Evolutionary conservation across 2,329 filamentous ascomycete species (phyloP).

Genomic region (Aspergillus aculeatinus): DNA sequence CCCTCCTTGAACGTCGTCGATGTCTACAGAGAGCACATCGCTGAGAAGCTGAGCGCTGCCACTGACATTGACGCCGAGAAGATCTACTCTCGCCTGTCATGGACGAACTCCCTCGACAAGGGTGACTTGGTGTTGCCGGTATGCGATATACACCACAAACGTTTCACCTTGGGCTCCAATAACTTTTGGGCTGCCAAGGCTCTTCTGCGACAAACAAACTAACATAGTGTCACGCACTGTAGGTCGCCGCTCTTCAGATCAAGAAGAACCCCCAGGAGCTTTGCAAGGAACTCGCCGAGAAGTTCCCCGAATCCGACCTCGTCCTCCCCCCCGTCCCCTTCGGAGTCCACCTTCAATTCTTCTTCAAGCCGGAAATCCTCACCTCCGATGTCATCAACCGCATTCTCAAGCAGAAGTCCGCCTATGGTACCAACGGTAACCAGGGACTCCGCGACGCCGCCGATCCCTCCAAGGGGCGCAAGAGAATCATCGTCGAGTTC

Average conservation of each 20-base stretch:
- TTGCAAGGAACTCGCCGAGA: slow-evolving; percentile 54
- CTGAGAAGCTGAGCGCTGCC: slow-evolving; percentile 40
- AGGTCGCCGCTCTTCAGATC: slow-evolving; percentile 46
- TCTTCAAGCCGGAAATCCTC: slow-evolving; percentile 61
- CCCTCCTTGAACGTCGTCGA: slow-evolving; percentile 49
- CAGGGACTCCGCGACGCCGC: slow-evolving; percentile 59
- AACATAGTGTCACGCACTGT: slow-evolving; percentile 10
- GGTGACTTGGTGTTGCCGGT: slow-evolving; percentile 47
- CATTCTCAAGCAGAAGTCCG: slow-evolving; percentile 56
- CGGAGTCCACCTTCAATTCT: slow-evolving; percentile 64
- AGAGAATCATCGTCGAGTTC: slow-evolving; percentile 64
- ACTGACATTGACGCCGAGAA: slow-evolving; percentile 41
- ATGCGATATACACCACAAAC: slow-evolving; percentile 19
- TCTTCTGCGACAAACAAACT: slow-evolving; percentile 7
- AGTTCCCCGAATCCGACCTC: slow-evolving; percentile 60
- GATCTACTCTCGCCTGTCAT: slow-evolving; percentile 43
- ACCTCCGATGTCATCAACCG: slow-evolving; percentile 58
- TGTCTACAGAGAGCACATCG: slow-evolving; percentile 48
- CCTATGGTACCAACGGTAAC: slow-evolving; percentile 61
- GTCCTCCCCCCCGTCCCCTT: slow-evolving; percentile 55
- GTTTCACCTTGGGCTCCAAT: background rate
- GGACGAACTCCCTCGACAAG: slow-evolving; percentile 49
- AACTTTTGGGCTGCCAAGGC: background rate
- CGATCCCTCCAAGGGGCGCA: slow-evolving; percentile 56
- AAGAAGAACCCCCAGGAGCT: slow-evolving; percentile 61